Conservation (phyloP, 1,139 yeast species). For the Kodamaea sp. region DNA sequence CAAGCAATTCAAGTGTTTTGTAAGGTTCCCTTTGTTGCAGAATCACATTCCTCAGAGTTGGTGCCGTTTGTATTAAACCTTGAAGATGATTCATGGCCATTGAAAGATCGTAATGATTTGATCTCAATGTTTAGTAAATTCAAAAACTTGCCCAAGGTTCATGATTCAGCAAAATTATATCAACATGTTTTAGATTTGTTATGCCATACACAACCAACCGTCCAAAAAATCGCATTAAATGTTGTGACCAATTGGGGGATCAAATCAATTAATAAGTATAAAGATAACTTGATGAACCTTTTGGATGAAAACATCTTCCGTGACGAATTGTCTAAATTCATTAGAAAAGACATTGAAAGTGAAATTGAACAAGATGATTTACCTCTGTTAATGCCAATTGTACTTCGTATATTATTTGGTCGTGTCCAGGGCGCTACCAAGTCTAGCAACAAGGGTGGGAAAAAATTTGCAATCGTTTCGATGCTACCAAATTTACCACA, state of each 20-base stretch:
- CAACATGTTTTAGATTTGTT: conserved; percentile 53
- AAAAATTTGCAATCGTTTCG: conserved; percentile 73
- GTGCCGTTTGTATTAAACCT: conserved; percentile 51
- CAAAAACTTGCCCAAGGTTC: conserved; percentile 55
- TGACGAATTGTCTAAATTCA: conserved; percentile 72
- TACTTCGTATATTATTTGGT: conserved; percentile 80
- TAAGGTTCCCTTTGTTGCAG: conserved; percentile 63
- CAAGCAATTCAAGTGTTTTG: conserved; percentile 50
- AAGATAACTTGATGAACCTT: conserved; percentile 68
- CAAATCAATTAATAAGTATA: conserved; percentile 58
- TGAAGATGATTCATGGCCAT: conserved; percentile 43
- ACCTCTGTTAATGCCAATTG: conserved; percentile 59
- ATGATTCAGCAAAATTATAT: conserved; percentile 51
- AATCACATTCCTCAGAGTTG: conserved; percentile 51
- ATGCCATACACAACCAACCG: conserved; percentile 56
- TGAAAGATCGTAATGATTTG: conserved; percentile 59
- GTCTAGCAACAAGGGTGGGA: conserved; percentile 68
- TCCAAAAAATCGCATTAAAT: conserved; percentile 71
- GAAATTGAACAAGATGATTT: conserved; percentile 61
- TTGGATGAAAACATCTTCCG: conserved; percentile 80
- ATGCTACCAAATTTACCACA: conserved; percentile 62
- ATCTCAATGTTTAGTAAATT: conserved; percentile 64
- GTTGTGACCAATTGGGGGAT: conserved; percentile 68
- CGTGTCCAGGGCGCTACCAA: conserved; percentile 61
- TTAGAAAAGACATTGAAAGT: conserved; percentile 49